Conservation (phyloP, 2,329 filamentous ascomycete genomes). For the Aspergillus ustus region DNA sequence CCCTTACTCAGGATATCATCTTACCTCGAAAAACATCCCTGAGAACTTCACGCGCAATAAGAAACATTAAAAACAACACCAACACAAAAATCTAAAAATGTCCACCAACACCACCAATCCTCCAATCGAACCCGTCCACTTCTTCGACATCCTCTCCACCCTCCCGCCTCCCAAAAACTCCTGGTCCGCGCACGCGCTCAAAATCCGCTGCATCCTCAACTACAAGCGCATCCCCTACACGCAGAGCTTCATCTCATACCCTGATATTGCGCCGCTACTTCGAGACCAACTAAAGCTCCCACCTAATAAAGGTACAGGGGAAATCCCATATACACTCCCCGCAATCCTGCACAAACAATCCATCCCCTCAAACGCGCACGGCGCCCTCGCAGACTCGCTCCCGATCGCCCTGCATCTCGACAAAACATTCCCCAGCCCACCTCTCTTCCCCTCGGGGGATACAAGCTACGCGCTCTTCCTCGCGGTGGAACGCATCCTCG, state of each 20-base stretch:
- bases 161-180: constrained; percentile 29
- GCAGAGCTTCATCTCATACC: constrained; percentile 1
- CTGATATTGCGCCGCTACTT: constrained; percentile 30
- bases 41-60: no score
- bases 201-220: constrained; percentile 5
- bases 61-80: no score
- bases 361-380: constrained; percentile 25
- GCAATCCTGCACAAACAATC: constrained; percentile 34
- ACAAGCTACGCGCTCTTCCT: constrained; percentile 35
- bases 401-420: constrained; percentile 38
- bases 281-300: constrained; percentile 24
- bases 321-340: constrained; percentile 34
- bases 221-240: constrained; percentile 6
- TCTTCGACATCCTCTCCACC: constrained; percentile 37
- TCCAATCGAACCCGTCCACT: constrained; percentile 36
- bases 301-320: constrained; percentile 19
- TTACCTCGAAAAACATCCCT: no score
- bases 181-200: constrained; percentile 30
- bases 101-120: background rate
- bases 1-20: no score
- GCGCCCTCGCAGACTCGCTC: constrained; percentile 37
- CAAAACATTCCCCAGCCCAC: constrained; percentile 29
- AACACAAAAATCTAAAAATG: background rate
- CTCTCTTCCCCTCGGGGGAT: constrained; percentile 39
- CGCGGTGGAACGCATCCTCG: constrained; percentile 17